phyloP scores from a whole-genome alignment of 169 alveolate genomes.

The Babesia sp. region DNA sequence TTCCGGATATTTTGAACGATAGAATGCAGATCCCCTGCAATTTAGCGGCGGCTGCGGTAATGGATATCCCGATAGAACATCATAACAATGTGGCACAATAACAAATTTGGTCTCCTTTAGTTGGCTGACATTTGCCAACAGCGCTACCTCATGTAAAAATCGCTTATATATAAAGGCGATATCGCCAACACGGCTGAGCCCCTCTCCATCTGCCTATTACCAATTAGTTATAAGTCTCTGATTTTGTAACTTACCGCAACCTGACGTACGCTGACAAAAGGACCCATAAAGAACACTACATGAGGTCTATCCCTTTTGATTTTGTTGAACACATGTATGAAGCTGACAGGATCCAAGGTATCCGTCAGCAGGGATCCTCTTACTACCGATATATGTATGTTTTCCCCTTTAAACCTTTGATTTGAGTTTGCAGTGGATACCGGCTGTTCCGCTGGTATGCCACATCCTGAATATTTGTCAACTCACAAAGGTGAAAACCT shows the following conservation, averaged over 20 bases:
- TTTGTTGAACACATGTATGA: constrained; percentile 47
- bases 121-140: constrained; percentile 16
- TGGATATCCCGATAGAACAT: constrained; percentile 58
- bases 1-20: constrained; percentile 16
- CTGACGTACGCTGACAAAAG: constrained; percentile 61
- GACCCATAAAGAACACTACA: constrained; percentile 63
- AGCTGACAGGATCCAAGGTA: constrained; percentile 37
- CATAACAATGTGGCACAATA: constrained; percentile 66
- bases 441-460: constrained; percentile 63
- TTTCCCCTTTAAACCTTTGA: constrained; percentile 45
- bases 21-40: constrained; percentile 17
- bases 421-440: constrained; percentile 14
- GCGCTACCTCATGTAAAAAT: constrained; percentile 43
- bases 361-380: constrained; percentile 57
- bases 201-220: constrained; percentile 50
- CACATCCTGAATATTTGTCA: constrained; percentile 29
- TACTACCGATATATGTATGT: constrained; percentile 57
- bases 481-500: not conserved
- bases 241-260: constrained; percentile 34
- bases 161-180: constrained; percentile 44
- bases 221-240: not conserved
- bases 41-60: constrained; percentile 71
- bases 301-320: constrained; percentile 63
- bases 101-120: constrained; percentile 47
- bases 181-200: constrained; percentile 52